Evolutionary conservation across 768 basidiomycete genomes (phyloP), one percentile per base, ranked within the genome.

Genomic region (Myochromella boudieri): DNA sequence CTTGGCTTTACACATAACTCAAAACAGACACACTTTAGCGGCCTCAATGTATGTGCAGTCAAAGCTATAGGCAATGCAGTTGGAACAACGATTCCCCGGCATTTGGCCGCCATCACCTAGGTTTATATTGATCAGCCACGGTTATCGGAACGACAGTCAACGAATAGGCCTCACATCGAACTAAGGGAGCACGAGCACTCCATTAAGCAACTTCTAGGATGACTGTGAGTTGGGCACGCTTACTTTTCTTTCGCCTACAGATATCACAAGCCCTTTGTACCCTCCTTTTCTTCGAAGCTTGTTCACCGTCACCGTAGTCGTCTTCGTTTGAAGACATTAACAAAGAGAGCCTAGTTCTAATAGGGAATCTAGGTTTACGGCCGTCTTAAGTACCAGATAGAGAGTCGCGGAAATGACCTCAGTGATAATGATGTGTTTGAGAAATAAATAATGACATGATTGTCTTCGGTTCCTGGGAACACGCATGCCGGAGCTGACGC

Each of bases 201-300:
- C 21, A 37, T 29, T 11, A n/a, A 47, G 39, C 11, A 38, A 6
- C 25, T 31, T 6, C 31, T n/a, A 28, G 24, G 21, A 14, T 31
- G 20, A 27, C n/a, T 14, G 28, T 8, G 24, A 44, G 17, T 21
- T 26, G 17, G 9, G 12, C 6, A 27, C 24, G 65, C 79, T 52
- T 48, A 85, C 88, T 83, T 69, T 94, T 94, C 74, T 91, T 92
- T 47, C 87, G 72, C 28, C 91, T 73, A 60, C 91, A 93, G 0
- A 83, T 77, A 58, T 92, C 90, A 60, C 91, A 93, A 6, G 89
- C 89, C 22, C 89, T 68, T 64, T 88, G 85, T 24, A 90, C 76
- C 51, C 81, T 74, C 29, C 87, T 68, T 61, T 87, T 88, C 72
- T 91, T 90, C 15, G 65, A 63, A 15, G 67, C 69, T 3, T 68